Evolutionary conservation across 2,329 filamentous ascomycete species (phyloP).

Genomic region (Neopestalotiopsis sp.): DNA sequence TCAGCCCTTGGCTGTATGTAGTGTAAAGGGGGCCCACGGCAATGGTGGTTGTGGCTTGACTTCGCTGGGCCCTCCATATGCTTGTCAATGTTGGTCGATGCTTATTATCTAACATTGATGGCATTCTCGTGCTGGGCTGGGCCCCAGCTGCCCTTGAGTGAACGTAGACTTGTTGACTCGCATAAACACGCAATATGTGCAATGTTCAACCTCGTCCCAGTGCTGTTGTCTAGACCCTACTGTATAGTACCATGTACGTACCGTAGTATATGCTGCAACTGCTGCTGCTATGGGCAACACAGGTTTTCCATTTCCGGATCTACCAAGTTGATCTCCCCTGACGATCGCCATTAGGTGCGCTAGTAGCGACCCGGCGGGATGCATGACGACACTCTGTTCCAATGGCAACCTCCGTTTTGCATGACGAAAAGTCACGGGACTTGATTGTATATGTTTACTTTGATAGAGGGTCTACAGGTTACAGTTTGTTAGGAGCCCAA

Average conservation of each 20-base stretch:
- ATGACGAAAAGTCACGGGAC: conserved; percentile 2
- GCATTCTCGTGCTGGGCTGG: no score
- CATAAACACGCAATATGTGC: no score
- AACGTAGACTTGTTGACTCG: no score
- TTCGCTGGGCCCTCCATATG: no score
- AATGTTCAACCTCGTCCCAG: neutral
- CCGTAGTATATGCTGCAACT: neutral
- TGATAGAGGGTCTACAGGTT: no score
- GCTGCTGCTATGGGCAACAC: neutral
- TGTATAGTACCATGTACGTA: neutral
- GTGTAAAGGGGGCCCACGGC: no score
- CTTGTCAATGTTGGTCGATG: no score
- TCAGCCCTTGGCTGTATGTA: no score
- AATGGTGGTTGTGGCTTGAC: no score
- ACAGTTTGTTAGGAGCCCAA: no score
- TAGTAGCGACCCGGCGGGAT: neutral
- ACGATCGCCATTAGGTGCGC: conserved; percentile 10
- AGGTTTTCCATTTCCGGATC: conserved; percentile 8
- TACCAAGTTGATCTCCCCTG: conserved; percentile 2
- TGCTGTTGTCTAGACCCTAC: neutral
- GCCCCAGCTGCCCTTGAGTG: no score
- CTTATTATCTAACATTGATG: no score
- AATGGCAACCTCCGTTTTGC: neutral
- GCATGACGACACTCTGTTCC: conserved; percentile 7
- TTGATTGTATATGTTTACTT: neutral